Evolutionary conservation across 331 rosid species (phyloP), one percentile per base, ranked within the genome.

Genomic region (Arachis monticola): DNA sequence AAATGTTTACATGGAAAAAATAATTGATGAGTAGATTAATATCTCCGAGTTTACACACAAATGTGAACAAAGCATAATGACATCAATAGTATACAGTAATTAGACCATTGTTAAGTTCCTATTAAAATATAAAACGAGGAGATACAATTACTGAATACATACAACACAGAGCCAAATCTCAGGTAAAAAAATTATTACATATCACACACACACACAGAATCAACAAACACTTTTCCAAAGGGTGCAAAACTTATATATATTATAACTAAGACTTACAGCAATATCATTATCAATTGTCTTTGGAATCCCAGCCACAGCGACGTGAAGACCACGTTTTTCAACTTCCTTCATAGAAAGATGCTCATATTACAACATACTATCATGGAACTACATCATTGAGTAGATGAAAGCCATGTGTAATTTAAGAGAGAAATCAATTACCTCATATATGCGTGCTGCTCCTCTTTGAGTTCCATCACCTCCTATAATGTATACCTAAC

Each of bases 391-490:
- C 38, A 64, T 64, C 38, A 69, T 68, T 67, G 69, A 58, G 50
- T 12, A 64, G 70, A 63, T 74, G 56, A 77, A 77, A 60, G 47
- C 45, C 27, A 80, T 48, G 77, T 65, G n/a, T 55, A 79, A 72
- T 40, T 50, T 51, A n/a, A 7, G 45, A 47, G 51, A 73, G 51
- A 55, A 81, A 85, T 60, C 52, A 47, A 62, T 83, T 81, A 92
- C 99, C 97, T 92, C 89, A 72, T 85, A 83, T 79, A 94, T 87
- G 67, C 81, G 70, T 27, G 89, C 87, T 60, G 97, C 99, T 87
- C 99, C 97, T 83, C 65, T 94, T 78, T 94, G 97, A 53, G 97
- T 94, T 56, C 97, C 99, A 82, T 94, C 99, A 7, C 99, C 99
- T 50, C 99, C 97, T 78, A 94, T 94, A 78, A 94, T 87, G 80